A percentile compares a stretch with the other conserved stretches of the same genome.
Conservation (phyloP, 192 early-diverging fungal genomes). For the Backusella tarrabulga region DNA sequence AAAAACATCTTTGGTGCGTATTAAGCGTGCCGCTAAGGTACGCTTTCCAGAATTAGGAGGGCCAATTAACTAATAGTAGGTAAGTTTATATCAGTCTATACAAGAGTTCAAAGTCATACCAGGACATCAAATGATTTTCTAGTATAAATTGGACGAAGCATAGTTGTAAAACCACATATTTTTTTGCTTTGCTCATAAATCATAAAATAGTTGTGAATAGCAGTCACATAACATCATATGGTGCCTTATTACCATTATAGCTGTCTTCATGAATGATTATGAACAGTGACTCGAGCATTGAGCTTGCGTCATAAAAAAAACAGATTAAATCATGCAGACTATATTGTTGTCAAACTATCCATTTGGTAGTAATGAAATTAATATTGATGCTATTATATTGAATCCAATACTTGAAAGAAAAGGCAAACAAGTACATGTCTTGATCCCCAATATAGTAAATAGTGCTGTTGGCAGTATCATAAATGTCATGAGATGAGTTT, state of each 20-base stretch:
- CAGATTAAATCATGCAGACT: background rate
- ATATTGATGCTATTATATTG: background rate
- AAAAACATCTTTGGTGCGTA: slow-evolving; percentile 11
- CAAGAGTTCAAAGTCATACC: slow-evolving; percentile 1
- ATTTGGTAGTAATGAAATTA: background rate
- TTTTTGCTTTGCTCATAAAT: background rate
- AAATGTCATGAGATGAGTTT: background rate
- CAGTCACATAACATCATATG: too few relatives aligned
- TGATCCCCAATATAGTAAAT: too few relatives aligned
- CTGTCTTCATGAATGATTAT: too few relatives aligned
- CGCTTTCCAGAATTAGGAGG: slow-evolving; percentile 20
- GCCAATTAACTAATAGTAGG: slow-evolving; percentile 11
- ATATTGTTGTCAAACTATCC: background rate
- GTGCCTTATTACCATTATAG: too few relatives aligned
- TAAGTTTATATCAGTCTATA: too few relatives aligned
- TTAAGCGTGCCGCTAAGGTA: slow-evolving; percentile 15
- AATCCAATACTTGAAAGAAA: background rate
- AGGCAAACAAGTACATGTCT: too few relatives aligned
- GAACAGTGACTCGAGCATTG: too few relatives aligned
- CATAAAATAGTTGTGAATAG: too few relatives aligned
- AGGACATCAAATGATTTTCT: slow-evolving; percentile 4
- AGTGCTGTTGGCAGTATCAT: too few relatives aligned
- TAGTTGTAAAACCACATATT: background rate
- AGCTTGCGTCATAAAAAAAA: background rate
- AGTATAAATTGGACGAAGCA: slow-evolving; percentile 21